Conservation (phyloP, 345 rosid genomes). For the Sapria himalayana region DNA sequence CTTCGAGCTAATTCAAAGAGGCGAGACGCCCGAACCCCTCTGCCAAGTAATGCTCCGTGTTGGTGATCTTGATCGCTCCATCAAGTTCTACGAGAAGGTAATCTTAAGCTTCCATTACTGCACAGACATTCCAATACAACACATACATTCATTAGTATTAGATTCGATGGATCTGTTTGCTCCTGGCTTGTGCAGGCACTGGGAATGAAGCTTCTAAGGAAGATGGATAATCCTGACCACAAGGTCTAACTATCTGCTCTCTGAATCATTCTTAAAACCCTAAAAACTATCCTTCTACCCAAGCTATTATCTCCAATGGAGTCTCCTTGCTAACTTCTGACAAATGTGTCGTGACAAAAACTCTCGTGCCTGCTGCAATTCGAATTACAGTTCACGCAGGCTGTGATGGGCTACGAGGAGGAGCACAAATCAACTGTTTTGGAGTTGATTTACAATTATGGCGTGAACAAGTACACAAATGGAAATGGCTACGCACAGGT, state of each 20-base stretch:
- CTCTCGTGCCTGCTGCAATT: neutral
- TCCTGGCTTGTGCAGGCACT: conserved; percentile 33
- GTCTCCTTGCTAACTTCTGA: too few species aligned
- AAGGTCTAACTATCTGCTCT: conserved; percentile 28
- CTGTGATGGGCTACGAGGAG: conserved; percentile 92
- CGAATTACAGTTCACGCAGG: conserved; percentile 40
- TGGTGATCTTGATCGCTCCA: conserved; percentile 81
- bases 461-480: conserved; percentile 69
- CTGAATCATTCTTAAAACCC: neutral
- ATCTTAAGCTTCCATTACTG: too few species aligned
- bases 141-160: too few species aligned
- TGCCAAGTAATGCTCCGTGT: conserved; percentile 99
- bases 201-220: conserved; percentile 95
- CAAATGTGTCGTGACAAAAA: too few species aligned
- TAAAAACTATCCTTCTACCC: too few species aligned
- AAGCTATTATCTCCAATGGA: too few species aligned
- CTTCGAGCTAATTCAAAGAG: conserved; percentile 92
- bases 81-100: conserved; percentile 87
- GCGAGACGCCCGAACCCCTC: conserved; percentile 90
- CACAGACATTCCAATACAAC: too few species aligned
- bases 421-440: conserved; percentile 70
- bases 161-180: neutral
- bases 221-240: conserved; percentile 75
- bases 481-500: conserved; percentile 95
- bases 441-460: conserved; percentile 87